Evolutionary conservation across 495 filamentous ascomycete species (phyloP).

Genomic region (Bryoglossum gracile): DNA sequence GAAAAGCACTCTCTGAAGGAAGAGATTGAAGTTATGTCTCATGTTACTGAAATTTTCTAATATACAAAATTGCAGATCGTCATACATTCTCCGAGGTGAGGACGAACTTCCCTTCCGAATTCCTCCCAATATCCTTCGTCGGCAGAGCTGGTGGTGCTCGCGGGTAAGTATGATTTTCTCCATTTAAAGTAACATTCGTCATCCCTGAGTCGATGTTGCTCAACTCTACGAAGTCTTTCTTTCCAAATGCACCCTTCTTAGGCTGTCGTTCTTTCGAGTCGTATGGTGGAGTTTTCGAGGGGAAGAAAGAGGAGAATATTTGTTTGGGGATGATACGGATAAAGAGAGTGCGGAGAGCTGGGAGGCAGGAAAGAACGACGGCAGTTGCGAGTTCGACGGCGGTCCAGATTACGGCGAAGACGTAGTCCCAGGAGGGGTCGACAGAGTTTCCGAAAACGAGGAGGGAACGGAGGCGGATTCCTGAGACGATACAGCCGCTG

Average conservation of each 20-base stretch:
- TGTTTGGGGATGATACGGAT: neutral
- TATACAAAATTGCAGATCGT: too few relatives aligned
- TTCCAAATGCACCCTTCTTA: neutral
- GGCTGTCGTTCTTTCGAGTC: neutral
- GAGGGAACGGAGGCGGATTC: slow-evolving; percentile 8
- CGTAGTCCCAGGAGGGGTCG: slow-evolving; percentile 5
- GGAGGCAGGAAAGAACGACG: neutral
- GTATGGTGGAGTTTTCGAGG: neutral
- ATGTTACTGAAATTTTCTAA: too few relatives aligned
- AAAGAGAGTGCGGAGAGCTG: neutral
- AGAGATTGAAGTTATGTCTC: too few relatives aligned
- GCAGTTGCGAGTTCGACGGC: neutral
- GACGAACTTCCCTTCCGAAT: neutral
- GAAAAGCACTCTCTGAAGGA: neutral
- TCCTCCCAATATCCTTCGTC: neutral
- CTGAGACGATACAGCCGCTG: slow-evolving; percentile 14
- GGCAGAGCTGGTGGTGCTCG: neutral
- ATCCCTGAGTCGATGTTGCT: neutral
- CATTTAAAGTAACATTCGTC: neutral
- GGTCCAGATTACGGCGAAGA: neutral
- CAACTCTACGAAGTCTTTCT: neutral
- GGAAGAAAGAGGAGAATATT: neutral
- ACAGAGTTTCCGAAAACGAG: slow-evolving; percentile 7
- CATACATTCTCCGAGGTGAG: too few relatives aligned
- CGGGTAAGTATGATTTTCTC: neutral